These are phyloP conservation scores for Saksenaea vasiformis DNA, from an alignment of 371 early-diverging fungal genomes.

Conservation along the genomic window DNA sequence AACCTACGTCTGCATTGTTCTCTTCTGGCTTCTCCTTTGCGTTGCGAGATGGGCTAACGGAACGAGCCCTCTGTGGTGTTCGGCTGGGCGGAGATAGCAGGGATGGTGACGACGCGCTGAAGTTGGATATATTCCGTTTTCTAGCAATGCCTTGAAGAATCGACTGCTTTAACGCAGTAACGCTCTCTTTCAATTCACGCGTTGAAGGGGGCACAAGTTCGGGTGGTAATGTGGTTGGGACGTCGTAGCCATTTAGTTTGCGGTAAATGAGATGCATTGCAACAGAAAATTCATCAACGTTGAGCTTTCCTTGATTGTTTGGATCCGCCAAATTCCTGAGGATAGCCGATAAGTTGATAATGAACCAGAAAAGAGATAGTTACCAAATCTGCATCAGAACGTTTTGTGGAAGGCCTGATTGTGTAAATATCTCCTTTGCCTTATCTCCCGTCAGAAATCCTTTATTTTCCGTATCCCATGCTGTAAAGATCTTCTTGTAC, in stretches of 20 bases:
- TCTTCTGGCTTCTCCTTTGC: constrained; percentile 31
- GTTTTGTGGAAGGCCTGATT: constrained; percentile 78
- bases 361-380: neutral
- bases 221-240: constrained; percentile 79
- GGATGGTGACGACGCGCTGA: constrained; percentile 36
- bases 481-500: constrained; percentile 82
- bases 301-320: constrained; percentile 84
- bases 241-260: constrained; percentile 74
- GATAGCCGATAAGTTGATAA: neutral
- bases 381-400: constrained; percentile 89
- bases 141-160: constrained; percentile 53
- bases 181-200: constrained; percentile 61
- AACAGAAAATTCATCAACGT: constrained; percentile 89
- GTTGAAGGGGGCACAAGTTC: constrained; percentile 84
- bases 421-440: constrained; percentile 83
- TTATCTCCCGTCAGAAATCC: constrained; percentile 81
- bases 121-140: constrained; percentile 40
- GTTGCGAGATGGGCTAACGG: constrained; percentile 27
- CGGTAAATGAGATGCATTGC: constrained; percentile 92
- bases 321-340: constrained; percentile 81
- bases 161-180: constrained; percentile 55
- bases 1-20: constrained; percentile 47
- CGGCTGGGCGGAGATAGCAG: constrained; percentile 17
- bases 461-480: constrained; percentile 81
- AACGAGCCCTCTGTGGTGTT: constrained; percentile 17